Percentiles rank a stretch among this genome's conserved stretches.
phyloP scores from a whole-genome alignment of 2,329 filamentous ascomycete species.

The Ploettnerulaceae sp. region DNA sequence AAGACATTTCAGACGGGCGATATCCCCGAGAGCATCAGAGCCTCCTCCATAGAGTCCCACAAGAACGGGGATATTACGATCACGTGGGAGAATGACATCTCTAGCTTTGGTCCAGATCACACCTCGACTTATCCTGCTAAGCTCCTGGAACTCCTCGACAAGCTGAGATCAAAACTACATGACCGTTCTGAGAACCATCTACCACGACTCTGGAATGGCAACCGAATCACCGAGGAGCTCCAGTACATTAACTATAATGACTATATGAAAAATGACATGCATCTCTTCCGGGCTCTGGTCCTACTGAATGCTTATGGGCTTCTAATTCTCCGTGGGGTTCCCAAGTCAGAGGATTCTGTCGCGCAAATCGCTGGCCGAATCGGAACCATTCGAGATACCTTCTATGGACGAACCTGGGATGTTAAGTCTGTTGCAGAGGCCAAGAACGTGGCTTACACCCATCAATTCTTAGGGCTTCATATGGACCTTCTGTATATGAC shows the following conservation, averaged over 20 bases:
- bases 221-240: slow-evolving; percentile 43
- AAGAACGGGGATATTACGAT: slow-evolving; percentile 43
- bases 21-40: slow-evolving; percentile 48
- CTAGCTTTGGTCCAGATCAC: slow-evolving; percentile 27
- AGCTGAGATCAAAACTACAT: not conserved
- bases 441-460: slow-evolving; percentile 90
- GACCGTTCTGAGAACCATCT: slow-evolving; percentile 1
- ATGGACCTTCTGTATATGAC: slow-evolving; percentile 89
- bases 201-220: slow-evolving; percentile 39
- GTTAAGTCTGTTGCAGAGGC: slow-evolving; percentile 76
- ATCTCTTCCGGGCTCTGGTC: slow-evolving; percentile 57
- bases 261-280: slow-evolving; percentile 58
- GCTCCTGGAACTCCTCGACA: slow-evolving; percentile 10
- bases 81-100: slow-evolving; percentile 52
- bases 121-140: slow-evolving; percentile 23
- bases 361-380: slow-evolving; percentile 65
- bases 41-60: slow-evolving; percentile 34
- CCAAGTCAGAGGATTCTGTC: slow-evolving; percentile 61
- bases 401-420: slow-evolving; percentile 90
- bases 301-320: slow-evolving; percentile 65
- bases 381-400: slow-evolving; percentile 75
- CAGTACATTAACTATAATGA: slow-evolving; percentile 62
- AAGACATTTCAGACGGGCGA: slow-evolving; percentile 62
- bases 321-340: slow-evolving; percentile 71
- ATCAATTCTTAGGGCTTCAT: slow-evolving; percentile 76